Conservation (phyloP, 306 rosid species). For the Canavalia gladiata region DNA sequence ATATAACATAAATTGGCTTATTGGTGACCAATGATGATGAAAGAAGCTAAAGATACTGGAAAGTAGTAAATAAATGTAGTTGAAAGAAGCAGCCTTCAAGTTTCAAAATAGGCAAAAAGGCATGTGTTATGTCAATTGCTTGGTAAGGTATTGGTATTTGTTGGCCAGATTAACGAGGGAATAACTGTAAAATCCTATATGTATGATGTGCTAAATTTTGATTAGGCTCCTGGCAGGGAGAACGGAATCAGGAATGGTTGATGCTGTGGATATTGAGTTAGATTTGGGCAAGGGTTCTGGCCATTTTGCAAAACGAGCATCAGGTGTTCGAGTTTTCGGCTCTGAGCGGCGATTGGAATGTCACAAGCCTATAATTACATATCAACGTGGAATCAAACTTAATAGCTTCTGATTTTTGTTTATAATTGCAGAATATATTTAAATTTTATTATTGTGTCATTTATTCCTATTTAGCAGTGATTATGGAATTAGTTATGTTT, state of each 20-base stretch:
- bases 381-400: no score
- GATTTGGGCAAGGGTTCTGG: slow-evolving; percentile 58
- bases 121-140: slow-evolving; percentile 7
- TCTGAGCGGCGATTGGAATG: slow-evolving; percentile 58
- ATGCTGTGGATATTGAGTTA: slow-evolving; percentile 55
- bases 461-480: no score
- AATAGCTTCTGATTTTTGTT: no score
- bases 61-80: not conserved
- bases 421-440: no score
- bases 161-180: not conserved
- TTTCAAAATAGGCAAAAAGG: not conserved
- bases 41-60: slow-evolving; percentile 2
- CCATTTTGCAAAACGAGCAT: slow-evolving; percentile 36
- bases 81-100: not conserved
- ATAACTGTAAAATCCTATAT: not conserved
- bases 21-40: slow-evolving; percentile 1
- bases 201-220: not conserved
- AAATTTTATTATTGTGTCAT: no score
- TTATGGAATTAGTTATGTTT: no score
- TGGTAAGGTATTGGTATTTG: not conserved
- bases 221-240: slow-evolving; percentile 38
- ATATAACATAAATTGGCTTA: not conserved
- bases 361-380: no score
- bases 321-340: slow-evolving; percentile 54
- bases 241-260: slow-evolving; percentile 53